Evolutionary conservation across 139 green algal genomes (phyloP), one percentile per base, ranked within the genome.

Genomic region (Haematococcus sp.): DNA sequence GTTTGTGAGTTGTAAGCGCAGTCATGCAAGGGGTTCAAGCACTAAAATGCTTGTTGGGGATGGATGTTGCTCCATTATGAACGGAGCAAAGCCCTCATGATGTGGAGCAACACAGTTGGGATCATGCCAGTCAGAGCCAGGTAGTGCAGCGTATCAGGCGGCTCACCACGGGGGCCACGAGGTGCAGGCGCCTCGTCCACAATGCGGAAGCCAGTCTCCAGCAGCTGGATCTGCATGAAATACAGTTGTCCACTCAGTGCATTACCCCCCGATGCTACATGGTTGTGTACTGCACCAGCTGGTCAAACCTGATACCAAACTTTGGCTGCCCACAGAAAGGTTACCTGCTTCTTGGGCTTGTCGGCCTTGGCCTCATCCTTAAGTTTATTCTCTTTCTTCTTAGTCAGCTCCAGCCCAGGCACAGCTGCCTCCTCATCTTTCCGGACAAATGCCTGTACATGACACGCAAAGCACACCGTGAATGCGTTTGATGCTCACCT

Each of bases 361-460:
- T 74, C 54, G 7, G 43, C 64, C 35, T 65, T 58, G 49, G 44
- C 70, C 40, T 72, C 60, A 2, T 55, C 63, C 34, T 22, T 35
- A 23, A 66, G 52, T 73, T 84, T 81, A 76, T 86, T 84, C 25
- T 30, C 51, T 49, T 77, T 74, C 76, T 83, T 81, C 81, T 87
- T 87, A 20, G 33, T 33, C 40, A 88, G 44, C 63, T 83, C 82
- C 13, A 88, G 67, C 25, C 76, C 73, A 44, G 79, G 69, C 23
- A 78, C 73, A 64, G 79, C 74, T 30, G 73, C 75, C 58, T 76
- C 71, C 60, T 81, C 75, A 3, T 71, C 74, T 71, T 82, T 84
- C 65, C 66, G 63, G n/a, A 82, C 60, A 19, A 52, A 70, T 23
- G 59, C 51, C 58, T 70, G 7, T 43, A 19, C 27, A 52, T 51